phyloP scores from a whole-genome alignment of 148 eudicot species.

The Hydrangea macrophylla region DNA sequence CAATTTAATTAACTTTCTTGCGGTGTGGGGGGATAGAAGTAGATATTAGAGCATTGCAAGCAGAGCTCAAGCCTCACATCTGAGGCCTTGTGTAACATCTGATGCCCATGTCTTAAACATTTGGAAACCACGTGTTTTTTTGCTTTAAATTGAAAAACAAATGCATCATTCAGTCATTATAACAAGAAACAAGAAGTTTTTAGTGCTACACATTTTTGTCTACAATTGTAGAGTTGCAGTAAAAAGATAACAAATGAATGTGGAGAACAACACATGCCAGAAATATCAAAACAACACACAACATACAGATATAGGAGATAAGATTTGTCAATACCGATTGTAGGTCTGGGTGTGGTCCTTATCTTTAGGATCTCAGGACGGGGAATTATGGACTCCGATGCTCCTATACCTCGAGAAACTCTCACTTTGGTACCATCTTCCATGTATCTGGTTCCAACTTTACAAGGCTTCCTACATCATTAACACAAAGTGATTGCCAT shows the following conservation, averaged over 20 bases:
- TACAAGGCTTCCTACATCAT: slow-evolving; percentile 63
- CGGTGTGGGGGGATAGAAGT: no score
- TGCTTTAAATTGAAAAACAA: no score
- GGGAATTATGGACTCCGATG: slow-evolving; percentile 84
- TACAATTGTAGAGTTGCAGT: not conserved
- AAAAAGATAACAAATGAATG: not conserved
- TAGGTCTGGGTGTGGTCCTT: slow-evolving; percentile 51
- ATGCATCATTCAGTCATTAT: no score
- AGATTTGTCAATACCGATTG: slow-evolving; percentile 33
- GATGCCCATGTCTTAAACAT: no score
- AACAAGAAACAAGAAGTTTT: no score
- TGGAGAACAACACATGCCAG: not conserved
- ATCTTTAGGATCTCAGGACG: slow-evolving; percentile 87
- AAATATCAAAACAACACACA: not conserved
- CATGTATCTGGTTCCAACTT: slow-evolving; percentile 61
- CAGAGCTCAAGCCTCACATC: no score
- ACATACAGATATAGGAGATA: not conserved
- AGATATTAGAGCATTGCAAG: no score
- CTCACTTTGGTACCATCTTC: slow-evolving; percentile 77
- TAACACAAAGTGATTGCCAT: no score
- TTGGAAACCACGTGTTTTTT: no score
- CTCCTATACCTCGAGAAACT: slow-evolving; percentile 76
- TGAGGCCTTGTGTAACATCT: no score
- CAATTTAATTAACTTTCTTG: no score
- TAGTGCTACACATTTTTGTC: no score